Base-by-base conservation (phyloP, 495 filamentous ascomycete genomes). In the Mytilinidion resinicola region DNA sequence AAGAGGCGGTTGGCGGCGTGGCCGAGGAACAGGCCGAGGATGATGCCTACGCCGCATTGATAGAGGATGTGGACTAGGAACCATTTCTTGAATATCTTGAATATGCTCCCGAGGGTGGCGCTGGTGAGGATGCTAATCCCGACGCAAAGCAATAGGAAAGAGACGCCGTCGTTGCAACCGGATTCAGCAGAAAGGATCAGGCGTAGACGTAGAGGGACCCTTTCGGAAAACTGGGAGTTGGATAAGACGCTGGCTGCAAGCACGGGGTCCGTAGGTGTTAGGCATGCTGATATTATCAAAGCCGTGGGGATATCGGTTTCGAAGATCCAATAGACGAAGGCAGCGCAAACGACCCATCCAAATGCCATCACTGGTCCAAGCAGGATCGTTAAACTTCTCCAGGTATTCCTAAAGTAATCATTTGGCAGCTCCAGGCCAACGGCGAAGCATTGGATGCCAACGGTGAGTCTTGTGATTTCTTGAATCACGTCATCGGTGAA, bases 181-280 rank as follows among this genome's bases (percentile, higher is more conserved):
- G 73, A 76, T 57, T 80, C 78, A 1, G 77, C 77, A 21, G 69
- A 70, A 6, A 80, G 68, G 53, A 80, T 56, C 53, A 78, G 66
- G 57, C 72, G 74, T 35, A 80, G 52, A 3, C 77, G 62, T 38
- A 66, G 71, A 3, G 77, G 76, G 6, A 80, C 75, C 17, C 77
- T 61, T 3, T 61, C 59, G 39, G 67, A 71, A 66, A 80, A 80
- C 25, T 56, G 70, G 12, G 69, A 72, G 44, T 76, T 76, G 1
- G 68, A 67, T n/a, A 80, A 66, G 1, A 80, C 74, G 17, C 56
- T 64, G 2, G 78, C 73, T 15, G 78, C 74, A 11, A 80, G 67
- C 9, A 80, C 76, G 0, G 77, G 78, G 67, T 79, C 78, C 8
- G 78, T 80, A 2, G 76, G 77, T 0, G 77, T 72, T 14, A 80